Evolutionary conservation across 257 asterid species (phyloP).

Genomic region (Solanum clarkiae): DNA sequence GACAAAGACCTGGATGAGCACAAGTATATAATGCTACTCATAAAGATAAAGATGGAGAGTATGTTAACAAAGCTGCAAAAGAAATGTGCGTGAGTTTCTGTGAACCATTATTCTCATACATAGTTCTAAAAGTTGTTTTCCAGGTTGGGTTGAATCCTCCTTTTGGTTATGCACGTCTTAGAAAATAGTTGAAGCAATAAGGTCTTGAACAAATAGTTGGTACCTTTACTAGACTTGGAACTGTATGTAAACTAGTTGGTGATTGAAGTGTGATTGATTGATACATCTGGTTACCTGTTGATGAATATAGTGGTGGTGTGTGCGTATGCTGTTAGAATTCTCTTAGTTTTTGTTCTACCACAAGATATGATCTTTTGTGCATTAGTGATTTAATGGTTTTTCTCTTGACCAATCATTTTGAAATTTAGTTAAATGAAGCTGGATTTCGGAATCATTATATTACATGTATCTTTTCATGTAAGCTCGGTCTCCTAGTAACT

Average conservation of each 20-base stretch:
- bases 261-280: neutral
- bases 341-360: neutral
- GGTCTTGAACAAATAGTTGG: neutral
- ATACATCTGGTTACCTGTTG: neutral
- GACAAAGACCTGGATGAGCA: neutral
- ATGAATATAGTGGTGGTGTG: neutral
- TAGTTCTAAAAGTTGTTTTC: neutral
- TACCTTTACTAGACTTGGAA: neutral
- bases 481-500: neutral
- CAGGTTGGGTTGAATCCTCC: neutral
- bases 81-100: too few relatives aligned
- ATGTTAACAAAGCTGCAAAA: neutral
- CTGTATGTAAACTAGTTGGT: neutral
- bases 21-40: neutral
- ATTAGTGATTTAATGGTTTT: neutral
- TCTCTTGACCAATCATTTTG: neutral
- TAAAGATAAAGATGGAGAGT: neutral
- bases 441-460: neutral
- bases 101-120: neutral
- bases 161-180: neutral
- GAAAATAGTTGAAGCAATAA: slow-evolving; percentile 3
- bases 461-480: neutral
- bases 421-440: neutral
- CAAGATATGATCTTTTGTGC: neutral
- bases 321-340: neutral